A percentile compares a stretch with the other conserved stretches of the same genome.
These are phyloP conservation scores for Backusella macrospora DNA, from an alignment of 192 early-diverging fungal genomes.

Conservation along the genomic window DNA sequence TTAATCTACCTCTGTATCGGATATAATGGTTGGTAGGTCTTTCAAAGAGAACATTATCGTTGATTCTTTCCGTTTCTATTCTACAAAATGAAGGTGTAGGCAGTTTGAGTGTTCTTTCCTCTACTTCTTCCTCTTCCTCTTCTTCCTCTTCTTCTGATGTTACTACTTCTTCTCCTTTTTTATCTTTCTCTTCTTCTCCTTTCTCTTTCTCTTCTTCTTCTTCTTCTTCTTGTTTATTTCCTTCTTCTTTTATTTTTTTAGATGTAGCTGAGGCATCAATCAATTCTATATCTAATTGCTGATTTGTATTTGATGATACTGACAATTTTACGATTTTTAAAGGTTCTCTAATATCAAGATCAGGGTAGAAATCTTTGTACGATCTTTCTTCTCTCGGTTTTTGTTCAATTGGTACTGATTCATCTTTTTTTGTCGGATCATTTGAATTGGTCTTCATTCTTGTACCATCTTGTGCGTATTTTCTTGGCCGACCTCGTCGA, in stretches of 20 bases:
- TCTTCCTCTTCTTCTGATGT: neutral
- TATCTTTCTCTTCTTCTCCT: neutral
- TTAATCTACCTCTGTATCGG: slow-evolving; percentile 57
- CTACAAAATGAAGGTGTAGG: neutral
- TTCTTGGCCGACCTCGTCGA: slow-evolving; percentile 26
- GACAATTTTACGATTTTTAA: slow-evolving; percentile 47
- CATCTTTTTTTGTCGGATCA: neutral
- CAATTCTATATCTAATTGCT: neutral
- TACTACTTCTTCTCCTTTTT: neutral
- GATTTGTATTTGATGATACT: neutral
- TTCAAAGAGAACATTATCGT: slow-evolving; percentile 40
- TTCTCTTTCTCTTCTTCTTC: neutral
- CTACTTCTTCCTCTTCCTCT: too few species aligned
- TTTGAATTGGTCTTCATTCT: neutral
- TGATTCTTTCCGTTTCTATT: neutral
- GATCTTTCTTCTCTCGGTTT: slow-evolving; percentile 87
- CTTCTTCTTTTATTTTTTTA: neutral
- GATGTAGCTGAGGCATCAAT: neutral
- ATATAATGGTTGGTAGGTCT: slow-evolving; percentile 74
- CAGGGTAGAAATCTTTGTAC: slow-evolving; percentile 81
- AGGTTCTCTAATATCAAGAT: slow-evolving; percentile 60
- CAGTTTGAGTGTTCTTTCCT: neutral
- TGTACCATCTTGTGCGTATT: neutral
- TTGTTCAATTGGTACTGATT: neutral
- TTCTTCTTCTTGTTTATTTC: neutral